A percentile compares a stretch with the other conserved stretches of the same genome.
phyloP scores from a whole-genome alignment of 2,329 filamentous ascomycete genomes.

The Colletotrichum lupini region DNA sequence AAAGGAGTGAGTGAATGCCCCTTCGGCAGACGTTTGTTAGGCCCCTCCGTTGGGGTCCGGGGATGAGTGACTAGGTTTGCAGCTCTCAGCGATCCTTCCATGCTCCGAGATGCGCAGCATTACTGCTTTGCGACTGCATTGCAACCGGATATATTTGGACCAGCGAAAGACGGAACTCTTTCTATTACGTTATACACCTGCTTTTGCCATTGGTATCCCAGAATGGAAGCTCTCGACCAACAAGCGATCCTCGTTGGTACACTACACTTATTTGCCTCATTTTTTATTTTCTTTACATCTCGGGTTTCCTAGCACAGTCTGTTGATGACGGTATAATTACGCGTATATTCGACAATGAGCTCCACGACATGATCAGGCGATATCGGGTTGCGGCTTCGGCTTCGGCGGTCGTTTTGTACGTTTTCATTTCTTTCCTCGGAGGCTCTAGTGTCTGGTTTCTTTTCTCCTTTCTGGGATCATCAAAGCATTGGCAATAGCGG shows the following conservation, averaged over 20 bases:
- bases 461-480: slow-evolving; percentile 6
- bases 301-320: slow-evolving; percentile 2
- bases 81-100: slow-evolving; percentile 28
- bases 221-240: slow-evolving; percentile 6
- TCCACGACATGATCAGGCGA: slow-evolving; percentile 34
- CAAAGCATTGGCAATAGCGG: slow-evolving; percentile 23
- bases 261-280: not conserved
- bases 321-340: slow-evolving; percentile 29
- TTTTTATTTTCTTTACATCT: not conserved
- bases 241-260: slow-evolving; percentile 4
- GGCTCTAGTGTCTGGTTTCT: not conserved
- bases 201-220: slow-evolving; percentile 17
- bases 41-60: slow-evolving; percentile 25
- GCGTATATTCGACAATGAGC: slow-evolving; percentile 21
- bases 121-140: not conserved
- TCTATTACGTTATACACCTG: slow-evolving; percentile 15
- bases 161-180: not conserved
- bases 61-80: slow-evolving; percentile 31
- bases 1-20: slow-evolving; percentile 32
- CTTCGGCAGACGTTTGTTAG: slow-evolving; percentile 29
- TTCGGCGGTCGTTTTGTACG: slow-evolving; percentile 23
- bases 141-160: not conserved
- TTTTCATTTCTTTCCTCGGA: slow-evolving; percentile 1
- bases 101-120: slow-evolving; percentile 21
- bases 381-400: slow-evolving; percentile 18